Base-by-base conservation (phyloP, 305 asterid species). In the Petunia hybrid region DNA sequence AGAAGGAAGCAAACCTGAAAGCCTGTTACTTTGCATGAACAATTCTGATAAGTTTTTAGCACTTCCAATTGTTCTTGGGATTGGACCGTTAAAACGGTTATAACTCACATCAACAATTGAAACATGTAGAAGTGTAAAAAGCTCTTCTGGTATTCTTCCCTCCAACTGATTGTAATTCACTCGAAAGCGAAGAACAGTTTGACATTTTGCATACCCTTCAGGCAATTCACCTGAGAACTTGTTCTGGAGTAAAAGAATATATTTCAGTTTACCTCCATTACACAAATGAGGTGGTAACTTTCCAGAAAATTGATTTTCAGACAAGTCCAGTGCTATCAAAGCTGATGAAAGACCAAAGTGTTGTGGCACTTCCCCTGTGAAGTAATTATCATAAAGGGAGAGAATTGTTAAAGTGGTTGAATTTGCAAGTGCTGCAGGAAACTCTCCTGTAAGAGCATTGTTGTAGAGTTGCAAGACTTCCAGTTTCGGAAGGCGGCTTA, bases 41-140 rank as follows among this genome's bases (percentile, higher is more conserved):
- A 96, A 83, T 81, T 96, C 95, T 2, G 99, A 94, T 73, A 96
- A 84, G 42, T 91, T 94, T 51, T 80, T 88, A 4, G 98, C 98
- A 70, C 85, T 81, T 13, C 77, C 83, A 62, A 95, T 84, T 5
- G 69, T 79, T 77, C 68, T 66, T 3, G 98, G 79, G 53, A 95
- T 88, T 1, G 91, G 84, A 64, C 98, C 97, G 8, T 66, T 86
- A 56, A 95, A 80, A 55, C 77, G 82, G 82, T 95, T 95, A 57
- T 88, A 82, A 0, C 87, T 89, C 74, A 94, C 77, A 66, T 95
- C 99, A 45, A 95, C 85, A 46, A 95, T 92, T 0, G 91, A 90
- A 8, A 85, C 97, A 71, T 86, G 90, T 0, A 98, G 94, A 79
- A 95, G 95, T n/a, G 89, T 87, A 36, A 94, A 80, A 41, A 95